Base-by-base conservation (phyloP, 129 eudicot genomes). In the Silybum marianum region DNA sequence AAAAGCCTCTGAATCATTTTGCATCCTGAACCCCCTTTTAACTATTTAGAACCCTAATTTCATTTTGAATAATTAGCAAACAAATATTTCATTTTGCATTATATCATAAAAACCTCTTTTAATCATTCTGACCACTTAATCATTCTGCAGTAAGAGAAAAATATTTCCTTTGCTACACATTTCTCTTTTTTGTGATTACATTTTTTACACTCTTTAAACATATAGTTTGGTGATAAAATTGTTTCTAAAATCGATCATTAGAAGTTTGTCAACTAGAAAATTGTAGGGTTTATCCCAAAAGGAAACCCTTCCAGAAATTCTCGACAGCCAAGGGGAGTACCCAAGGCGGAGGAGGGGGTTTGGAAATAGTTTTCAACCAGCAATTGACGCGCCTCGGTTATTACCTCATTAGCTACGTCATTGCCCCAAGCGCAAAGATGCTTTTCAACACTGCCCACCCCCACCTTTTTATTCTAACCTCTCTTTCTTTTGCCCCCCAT, bases 311-410 rank as follows among this genome's bases (percentile, higher is more conserved):
- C 87, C 87, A 88, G 86, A 88, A 88, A 83, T 88, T 88, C 91
- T 88, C 89, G 71, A 85, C 46, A 74, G 88, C 91, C 89, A 44
- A 44, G 78, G 78, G 39, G 36, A 74, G 13, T 46, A 74, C 82
- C 69, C 23, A 69, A 32, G 72, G 77, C 86, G 82, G 44, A 71
- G 7, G 81, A 82, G 81, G 86, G 82, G 86, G 86, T 69, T 83
- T 83, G 77, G 74, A 83, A 82, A 82, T 82, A 84, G 85, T 87
- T 87, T 87, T 87, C 90, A 87, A 87, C 90, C 90, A 88, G 91
- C 94, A 88, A 90, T 90, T 80, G 90, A 90, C 88, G 90, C 85
- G 88, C 91, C 92, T 90, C 88, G 85, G 87, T 88, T 82, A 86
- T 63, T 68, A 90, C 90, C 94, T 90, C 90, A 84, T 85, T 84